Evolutionary conservation across 495 filamentous ascomycete species (phyloP).

Genomic region (Penicilliopsis zonata): DNA sequence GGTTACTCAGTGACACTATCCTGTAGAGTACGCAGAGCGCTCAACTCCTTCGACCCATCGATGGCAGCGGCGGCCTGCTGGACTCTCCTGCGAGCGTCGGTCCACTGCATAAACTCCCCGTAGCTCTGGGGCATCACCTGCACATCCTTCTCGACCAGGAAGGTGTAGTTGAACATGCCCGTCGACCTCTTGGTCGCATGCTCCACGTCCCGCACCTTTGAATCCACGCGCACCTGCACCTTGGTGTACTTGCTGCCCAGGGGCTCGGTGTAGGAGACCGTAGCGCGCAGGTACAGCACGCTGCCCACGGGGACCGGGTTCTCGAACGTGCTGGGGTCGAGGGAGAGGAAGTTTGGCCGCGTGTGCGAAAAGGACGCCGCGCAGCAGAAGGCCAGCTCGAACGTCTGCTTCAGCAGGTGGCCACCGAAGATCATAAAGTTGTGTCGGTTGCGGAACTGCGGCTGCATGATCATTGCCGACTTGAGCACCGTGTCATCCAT

Average conservation of each 20-base stretch:
- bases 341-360: slow-evolving; percentile 62
- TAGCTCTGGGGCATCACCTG: slow-evolving; percentile 67
- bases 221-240: slow-evolving; percentile 16
- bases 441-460: slow-evolving; percentile 74
- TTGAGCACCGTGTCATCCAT: slow-evolving; percentile 58
- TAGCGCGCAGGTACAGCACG: slow-evolving; percentile 69
- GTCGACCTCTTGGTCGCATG: slow-evolving; percentile 64
- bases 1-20: slow-evolving; percentile 36
- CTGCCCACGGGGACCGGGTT: slow-evolving; percentile 77
- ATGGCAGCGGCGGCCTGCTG: slow-evolving; percentile 28
- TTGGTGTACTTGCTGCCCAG: slow-evolving; percentile 18
- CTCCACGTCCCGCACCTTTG: slow-evolving; percentile 67
- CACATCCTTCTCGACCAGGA: slow-evolving; percentile 59
- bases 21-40: slow-evolving; percentile 24
- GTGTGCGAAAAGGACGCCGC: slow-evolving; percentile 67
- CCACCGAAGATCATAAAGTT: slow-evolving; percentile 89
- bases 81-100: slow-evolving; percentile 56
- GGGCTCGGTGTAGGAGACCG: slow-evolving; percentile 67
- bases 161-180: slow-evolving; percentile 80
- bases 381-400: slow-evolving; percentile 82
- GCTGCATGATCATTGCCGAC: slow-evolving; percentile 76
- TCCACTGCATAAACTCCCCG: slow-evolving; percentile 68
- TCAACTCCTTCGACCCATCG: slow-evolving; percentile 20
- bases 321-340: slow-evolving; percentile 73
- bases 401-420: slow-evolving; percentile 69